Base-by-base conservation (phyloP, 2,329 filamentous ascomycete genomes). In the Pseudocercospora macadamiae region DNA sequence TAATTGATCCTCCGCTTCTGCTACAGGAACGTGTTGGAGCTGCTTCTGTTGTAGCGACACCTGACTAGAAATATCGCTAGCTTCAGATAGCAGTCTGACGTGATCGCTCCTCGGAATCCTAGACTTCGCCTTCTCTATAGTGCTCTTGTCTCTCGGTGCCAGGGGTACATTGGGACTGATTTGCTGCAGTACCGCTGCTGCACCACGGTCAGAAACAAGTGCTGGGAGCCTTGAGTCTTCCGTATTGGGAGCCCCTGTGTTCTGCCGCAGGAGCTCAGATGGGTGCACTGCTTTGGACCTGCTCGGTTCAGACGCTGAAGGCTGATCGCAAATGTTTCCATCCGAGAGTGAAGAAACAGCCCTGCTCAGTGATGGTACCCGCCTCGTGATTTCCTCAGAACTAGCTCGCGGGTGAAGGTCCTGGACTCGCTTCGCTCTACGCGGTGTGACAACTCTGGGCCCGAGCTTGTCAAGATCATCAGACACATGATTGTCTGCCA, bases 391-490 rank as follows among this genome's bases (percentile, higher is more conserved):
- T 25, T 68, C 67, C 45, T 64, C 67, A 9, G 64, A 70, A 18
- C 54, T 51, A 12, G 68, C 66, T 26, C 64, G 64, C 25, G 53
- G 30, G 3, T 57, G 37, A 5, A 65, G 18, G 16, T 64, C 58
- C 14, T 57, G 49, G n/a, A 60, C 23, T 12, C 57, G 60, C 16
- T 62, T 61, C 14, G 58, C 64, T 53, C 66, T 70, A 19, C 66
- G 65, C 9, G 76, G 74, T 4, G 75, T 77, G 12, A 71, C 62
- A 10, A 73, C 60, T 23, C 61, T 62, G 12, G 66, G 64, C 2
- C 67, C 67, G 5, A 75, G 58, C 14, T 73, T 72, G 59, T 81
- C 79, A 2, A 81, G 70, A 64, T 81, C n/a, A n/a, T n/a, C 79
- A 28, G 80, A 74, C 1, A 76, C 30, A 9, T 10, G 16, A 14